A percentile compares a stretch with the other conserved stretches of the same genome.
Evolutionary conservation across 148 eudicot species (phyloP).

Genomic region (Oxyria digyna): DNA sequence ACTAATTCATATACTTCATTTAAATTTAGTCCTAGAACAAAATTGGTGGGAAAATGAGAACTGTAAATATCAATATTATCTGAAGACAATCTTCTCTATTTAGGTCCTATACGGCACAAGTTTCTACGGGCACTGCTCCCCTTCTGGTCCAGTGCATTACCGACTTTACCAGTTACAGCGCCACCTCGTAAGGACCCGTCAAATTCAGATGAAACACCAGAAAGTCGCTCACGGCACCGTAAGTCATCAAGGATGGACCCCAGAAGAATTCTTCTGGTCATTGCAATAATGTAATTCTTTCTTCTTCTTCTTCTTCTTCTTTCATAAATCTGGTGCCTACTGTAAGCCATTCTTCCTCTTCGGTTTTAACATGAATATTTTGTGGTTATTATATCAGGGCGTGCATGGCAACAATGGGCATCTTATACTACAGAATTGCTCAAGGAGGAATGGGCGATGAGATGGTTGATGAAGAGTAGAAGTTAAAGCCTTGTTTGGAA

Average conservation of each 20-base stretch:
- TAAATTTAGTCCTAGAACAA: background rate
- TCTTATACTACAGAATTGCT: slow-evolving; percentile 86
- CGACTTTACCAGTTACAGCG: slow-evolving; percentile 86
- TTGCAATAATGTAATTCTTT: slow-evolving; percentile 86
- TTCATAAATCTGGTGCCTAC: background rate
- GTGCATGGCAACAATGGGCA: slow-evolving; percentile 98
- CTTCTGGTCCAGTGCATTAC: slow-evolving; percentile 89
- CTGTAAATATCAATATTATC: background rate
- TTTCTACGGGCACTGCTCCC: slow-evolving; percentile 73
- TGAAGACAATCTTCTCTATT: background rate
- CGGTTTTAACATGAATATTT: background rate
- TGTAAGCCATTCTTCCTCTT: background rate
- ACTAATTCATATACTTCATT: background rate
- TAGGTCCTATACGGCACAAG: slow-evolving; percentile 80
- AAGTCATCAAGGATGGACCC: slow-evolving; percentile 92
- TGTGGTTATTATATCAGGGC: slow-evolving; percentile 59
- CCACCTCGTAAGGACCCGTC: slow-evolving; percentile 75
- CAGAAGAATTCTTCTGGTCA: slow-evolving; percentile 76
- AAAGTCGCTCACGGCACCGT: slow-evolving; percentile 59
- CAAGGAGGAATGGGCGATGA: slow-evolving; percentile 69
- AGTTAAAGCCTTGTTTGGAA: slow-evolving; percentile 6
- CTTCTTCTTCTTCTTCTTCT: background rate
- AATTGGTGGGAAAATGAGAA: background rate
- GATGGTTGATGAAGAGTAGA: slow-evolving; percentile 48
- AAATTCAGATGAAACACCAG: slow-evolving; percentile 60